These are phyloP conservation scores for Inga leiocalycina DNA, from an alignment of 306 rosid species.

Conservation along the genomic window DNA sequence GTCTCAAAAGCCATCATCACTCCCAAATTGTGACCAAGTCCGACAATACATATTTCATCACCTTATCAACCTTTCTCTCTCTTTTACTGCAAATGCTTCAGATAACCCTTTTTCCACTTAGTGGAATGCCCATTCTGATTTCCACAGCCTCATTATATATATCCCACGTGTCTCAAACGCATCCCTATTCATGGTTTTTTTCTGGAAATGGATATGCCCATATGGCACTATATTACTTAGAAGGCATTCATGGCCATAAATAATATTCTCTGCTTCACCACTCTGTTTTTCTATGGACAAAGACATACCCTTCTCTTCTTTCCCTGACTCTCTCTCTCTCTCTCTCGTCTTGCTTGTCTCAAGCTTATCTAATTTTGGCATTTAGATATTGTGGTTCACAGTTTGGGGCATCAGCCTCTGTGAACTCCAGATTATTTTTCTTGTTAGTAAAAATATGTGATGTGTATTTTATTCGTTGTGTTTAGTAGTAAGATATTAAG, in stretches of 20 bases:
- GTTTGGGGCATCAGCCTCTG: not conserved
- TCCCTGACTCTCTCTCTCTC: too few species aligned
- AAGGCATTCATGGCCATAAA: slow-evolving; percentile 14
- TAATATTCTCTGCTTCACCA: not conserved
- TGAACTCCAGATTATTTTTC: not conserved
- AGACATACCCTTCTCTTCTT: not conserved
- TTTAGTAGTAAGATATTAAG: not conserved
- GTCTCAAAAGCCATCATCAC: slow-evolving; percentile 39
- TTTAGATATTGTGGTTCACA: not conserved
- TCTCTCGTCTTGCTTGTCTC: not conserved
- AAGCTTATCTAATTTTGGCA: not conserved
- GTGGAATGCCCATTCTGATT: slow-evolving; percentile 51
- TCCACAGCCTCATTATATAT: slow-evolving; percentile 8
- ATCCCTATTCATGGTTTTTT: slow-evolving; percentile 22
- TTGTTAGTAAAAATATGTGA: not conserved
- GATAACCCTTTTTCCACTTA: slow-evolving; percentile 17
- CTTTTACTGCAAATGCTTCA: slow-evolving; percentile 5
- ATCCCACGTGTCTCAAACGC: slow-evolving; percentile 29
- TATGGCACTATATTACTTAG: not conserved
- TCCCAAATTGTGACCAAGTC: slow-evolving; percentile 15
- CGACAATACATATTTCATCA: not conserved
- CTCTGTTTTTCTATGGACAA: not conserved
- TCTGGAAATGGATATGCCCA: not conserved
- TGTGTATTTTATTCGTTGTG: not conserved
- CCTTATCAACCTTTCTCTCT: slow-evolving; percentile 9